Base-by-base conservation (phyloP, 192 early-diverging fungal species). In the Coemansia sp. region DNA sequence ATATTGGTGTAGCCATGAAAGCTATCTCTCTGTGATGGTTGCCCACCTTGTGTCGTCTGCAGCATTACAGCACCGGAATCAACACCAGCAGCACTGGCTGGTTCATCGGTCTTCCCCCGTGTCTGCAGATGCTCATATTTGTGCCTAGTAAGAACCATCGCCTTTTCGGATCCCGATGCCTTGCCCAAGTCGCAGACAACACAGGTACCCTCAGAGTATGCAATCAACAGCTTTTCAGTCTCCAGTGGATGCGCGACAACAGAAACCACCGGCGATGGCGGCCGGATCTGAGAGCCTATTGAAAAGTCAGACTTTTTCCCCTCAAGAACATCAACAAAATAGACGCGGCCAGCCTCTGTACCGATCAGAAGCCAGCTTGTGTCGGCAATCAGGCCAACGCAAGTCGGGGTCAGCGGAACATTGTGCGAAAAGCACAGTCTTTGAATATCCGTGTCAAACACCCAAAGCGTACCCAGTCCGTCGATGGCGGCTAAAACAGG, bases 301-400 rank as follows among this genome's bases (percentile, higher is more conserved):
- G 80, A 82, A 65, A 73, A 82, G 45, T 74, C 75, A 1, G 80
- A 71, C 26, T 82, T 82, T 63, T 54, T 66, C 5, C 72, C 80
- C 13, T 58, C 63, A 11, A 68, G 62, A 4, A 36, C 63, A 48
- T 82, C 72, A 19, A 82, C 75, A 77, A 82, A 82, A 49, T 82
- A 82, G 55, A 77, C 62, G 11, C 80, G 74, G 13, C 80, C 80
- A n/a, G 43, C 48, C 5, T 72, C 60, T 8, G 75, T 82, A 6
- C 80, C 80, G 7, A 82, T 57, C 13, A 77, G 37, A 58, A 82
- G 60, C 80, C 80, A 82, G 54, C 42, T 51, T 4, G 80, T 77
- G 49, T 75, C 80, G 10, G 68, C 41, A 41, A 82, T 42, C 41
- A 68, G 43, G 43, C 66, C 61, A 40, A 72, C 22, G 56, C 65